These are phyloP conservation scores for Jacaranda copaia DNA, from an alignment of 257 asterid species.

Conservation along the genomic window DNA sequence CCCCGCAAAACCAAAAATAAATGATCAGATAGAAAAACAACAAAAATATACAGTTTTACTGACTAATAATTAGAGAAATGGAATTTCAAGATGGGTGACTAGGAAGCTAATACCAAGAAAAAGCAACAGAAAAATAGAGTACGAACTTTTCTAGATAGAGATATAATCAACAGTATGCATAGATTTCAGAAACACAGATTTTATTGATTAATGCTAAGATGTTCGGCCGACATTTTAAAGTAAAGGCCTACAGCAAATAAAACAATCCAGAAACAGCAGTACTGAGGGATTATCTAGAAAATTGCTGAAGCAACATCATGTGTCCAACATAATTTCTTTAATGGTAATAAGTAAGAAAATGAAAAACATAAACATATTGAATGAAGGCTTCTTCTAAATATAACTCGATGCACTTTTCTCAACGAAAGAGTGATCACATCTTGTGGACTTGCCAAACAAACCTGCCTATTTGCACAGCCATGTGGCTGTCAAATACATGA, in stretches of 20 bases:
- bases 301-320: conserved; percentile 8
- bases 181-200: background rate
- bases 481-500: too few relatives aligned
- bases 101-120: background rate
- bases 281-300: conserved; percentile 2
- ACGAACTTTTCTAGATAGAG: background rate
- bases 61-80: background rate
- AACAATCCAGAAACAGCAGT: conserved; percentile 27
- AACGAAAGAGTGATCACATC: background rate
- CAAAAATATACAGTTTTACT: too few relatives aligned
- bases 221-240: conserved; percentile 94
- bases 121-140: background rate
- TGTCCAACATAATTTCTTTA: too few relatives aligned
- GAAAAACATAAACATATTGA: conserved; percentile 8
- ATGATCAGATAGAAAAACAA: background rate
- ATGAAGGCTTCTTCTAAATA: background rate
- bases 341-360: too few relatives aligned
- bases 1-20: background rate
- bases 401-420: background rate
- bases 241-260: conserved; percentile 68
- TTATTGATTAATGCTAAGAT: conserved; percentile 26
- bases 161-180: background rate
- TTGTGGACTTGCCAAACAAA: background rate
- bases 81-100: background rate
- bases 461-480: too few relatives aligned